Base-by-base conservation (phyloP, 192 early-diverging fungal species). In the Chytriomyces sp. region DNA sequence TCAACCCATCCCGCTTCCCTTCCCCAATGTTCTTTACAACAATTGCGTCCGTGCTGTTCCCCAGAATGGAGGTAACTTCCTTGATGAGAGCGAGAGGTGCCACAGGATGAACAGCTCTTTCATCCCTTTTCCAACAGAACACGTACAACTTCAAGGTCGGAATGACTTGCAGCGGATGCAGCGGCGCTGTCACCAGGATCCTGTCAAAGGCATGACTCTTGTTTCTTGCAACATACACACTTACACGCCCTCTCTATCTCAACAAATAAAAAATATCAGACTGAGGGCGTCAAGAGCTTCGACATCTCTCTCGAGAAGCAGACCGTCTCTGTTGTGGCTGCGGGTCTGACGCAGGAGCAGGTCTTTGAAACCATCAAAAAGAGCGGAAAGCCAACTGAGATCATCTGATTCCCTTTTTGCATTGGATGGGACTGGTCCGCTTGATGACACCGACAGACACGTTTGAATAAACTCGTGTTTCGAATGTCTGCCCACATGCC, bases 131-230 rank as follows among this genome's bases (percentile, higher is more conserved):
- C 2, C 44, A 47, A 11, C 69, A 84, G 83, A 62, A 77, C 61
- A 80, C 79, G 48, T 92, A 91, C 88, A 90, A 82, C 50, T 94
- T 88, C 86, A 91, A 89, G 35, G 93, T 94, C 74, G 88, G 77
- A 72, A 94, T 94, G 93, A 87, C 89, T 80, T 94, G 93, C 86
- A 77, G 76, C 50, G 93, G 93, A 44, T 94, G 93, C 89, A 86
- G 85, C 24, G 87, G 87, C 77, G 93, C 93, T 62, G 93, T 94
- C 53, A 86, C 83, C 75, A 81, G 89, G 43, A 91, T 90, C 48
- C 78, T 94, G 47, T 81, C 48, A 70, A 91, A 90, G 82, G 84
- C 91, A 13, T 57, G 53, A 13, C 10, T 11, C 62, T 64, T 64
- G 62, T 11, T 24, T 3, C 28, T 18, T n/a, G 62, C 3, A 1